phyloP scores from a whole-genome alignment of 2,329 filamentous ascomycete genomes.

The Penicillium brasilianum region DNA sequence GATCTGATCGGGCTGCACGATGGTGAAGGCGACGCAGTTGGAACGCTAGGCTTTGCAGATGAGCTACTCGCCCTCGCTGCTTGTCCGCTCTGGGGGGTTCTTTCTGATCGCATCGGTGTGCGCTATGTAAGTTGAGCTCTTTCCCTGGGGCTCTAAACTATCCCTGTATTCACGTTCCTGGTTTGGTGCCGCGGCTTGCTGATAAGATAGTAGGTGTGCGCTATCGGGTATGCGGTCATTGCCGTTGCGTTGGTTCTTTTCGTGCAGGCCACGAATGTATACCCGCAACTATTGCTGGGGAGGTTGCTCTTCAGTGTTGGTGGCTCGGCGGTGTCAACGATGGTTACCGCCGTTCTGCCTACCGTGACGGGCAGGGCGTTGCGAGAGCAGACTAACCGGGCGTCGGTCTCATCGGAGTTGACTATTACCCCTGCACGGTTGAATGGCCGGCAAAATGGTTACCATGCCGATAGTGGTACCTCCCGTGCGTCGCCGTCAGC shows the following conservation, averaged over 20 bases:
- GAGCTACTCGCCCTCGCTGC: constrained; percentile 54
- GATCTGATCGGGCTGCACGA: constrained; percentile 63
- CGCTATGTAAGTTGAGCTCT: constrained; percentile 46
- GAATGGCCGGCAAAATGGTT: constrained; percentile 41
- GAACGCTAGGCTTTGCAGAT: constrained; percentile 57
- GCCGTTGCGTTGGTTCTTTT: constrained; percentile 77
- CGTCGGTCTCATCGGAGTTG: constrained; percentile 63
- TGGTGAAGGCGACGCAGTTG: constrained; percentile 65
- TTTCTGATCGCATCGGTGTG: constrained; percentile 56
- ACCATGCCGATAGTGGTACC: constrained; percentile 13
- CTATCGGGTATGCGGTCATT: constrained; percentile 81
- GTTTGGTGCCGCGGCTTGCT: constrained; percentile 7
- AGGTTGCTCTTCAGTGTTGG: constrained; percentile 88
- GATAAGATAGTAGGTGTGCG: constrained; percentile 52
- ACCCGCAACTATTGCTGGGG: constrained; percentile 84
- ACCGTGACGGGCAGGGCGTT: constrained; percentile 59
- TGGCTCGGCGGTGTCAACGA: constrained; percentile 91
- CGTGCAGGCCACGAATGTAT: constrained; percentile 84
- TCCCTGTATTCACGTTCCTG: not conserved
- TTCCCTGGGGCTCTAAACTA: not conserved
- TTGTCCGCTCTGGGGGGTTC: constrained; percentile 56
- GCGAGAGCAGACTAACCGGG: constrained; percentile 51
- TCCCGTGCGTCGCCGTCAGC: constrained; percentile 54
- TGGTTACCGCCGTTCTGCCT: constrained; percentile 95
- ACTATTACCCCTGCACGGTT: constrained; percentile 58